A percentile compares a stretch with the other conserved stretches of the same genome.
phyloP scores from a whole-genome alignment of 768 basidiomycete species.

The Coprinellus aureogranulatus region DNA sequence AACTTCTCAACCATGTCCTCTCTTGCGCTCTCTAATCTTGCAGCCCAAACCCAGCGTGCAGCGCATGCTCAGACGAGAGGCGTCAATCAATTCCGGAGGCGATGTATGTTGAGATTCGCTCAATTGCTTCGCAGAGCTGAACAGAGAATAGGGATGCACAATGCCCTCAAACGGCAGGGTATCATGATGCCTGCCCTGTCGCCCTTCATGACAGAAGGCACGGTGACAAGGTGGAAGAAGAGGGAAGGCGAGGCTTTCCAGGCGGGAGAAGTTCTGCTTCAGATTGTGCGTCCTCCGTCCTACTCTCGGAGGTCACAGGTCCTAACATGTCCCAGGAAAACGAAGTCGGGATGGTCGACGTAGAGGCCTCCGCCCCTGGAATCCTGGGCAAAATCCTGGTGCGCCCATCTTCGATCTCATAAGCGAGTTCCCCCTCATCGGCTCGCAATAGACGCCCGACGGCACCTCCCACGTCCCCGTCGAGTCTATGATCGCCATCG shows the following conservation, averaged over 20 bases:
- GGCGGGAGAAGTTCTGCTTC: conserved; percentile 82
- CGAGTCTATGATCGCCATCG: conserved; percentile 85
- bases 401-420: conserved; percentile 23
- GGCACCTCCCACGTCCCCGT: conserved; percentile 84
- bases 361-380: conserved; percentile 97
- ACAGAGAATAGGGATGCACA: conserved; percentile 11
- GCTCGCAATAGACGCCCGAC: conserved; percentile 40
- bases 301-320: background rate
- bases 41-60: conserved; percentile 8
- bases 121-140: background rate
- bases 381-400: conserved; percentile 92
- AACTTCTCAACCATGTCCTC: conserved; percentile 9
- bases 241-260: conserved; percentile 76
- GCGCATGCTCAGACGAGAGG: conserved; percentile 6
- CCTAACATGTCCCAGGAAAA: conserved; percentile 61
- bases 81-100: conserved; percentile 2
- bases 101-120: background rate
- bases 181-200: conserved; percentile 91
- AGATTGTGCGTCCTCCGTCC: conserved; percentile 64
- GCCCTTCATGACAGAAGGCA: conserved; percentile 95
- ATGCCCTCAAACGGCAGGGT: conserved; percentile 13
- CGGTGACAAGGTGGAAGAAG: conserved; percentile 89
- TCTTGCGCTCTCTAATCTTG: conserved; percentile 7
- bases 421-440: background rate
- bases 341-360: conserved; percentile 95